Percentiles rank a stretch among this genome's conserved stretches.
phyloP scores from a whole-genome alignment of 202 grass and related monocot genomes.

The Panicum hallii region DNA sequence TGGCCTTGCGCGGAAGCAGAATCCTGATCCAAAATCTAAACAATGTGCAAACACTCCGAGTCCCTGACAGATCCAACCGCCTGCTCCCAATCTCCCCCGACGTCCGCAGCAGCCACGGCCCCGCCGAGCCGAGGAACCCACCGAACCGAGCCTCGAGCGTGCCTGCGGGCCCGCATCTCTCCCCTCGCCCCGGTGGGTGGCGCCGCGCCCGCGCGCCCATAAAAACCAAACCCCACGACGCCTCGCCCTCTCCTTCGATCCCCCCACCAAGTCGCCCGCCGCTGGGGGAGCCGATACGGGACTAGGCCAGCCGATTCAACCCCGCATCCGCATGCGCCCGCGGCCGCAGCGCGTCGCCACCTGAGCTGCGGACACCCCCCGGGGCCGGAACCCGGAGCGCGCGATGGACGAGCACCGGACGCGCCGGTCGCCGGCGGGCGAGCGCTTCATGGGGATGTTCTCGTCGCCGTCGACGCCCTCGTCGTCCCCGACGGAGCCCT shows the following conservation, averaged over 20 bases:
- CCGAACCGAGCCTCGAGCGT: background rate
- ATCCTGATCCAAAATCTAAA: conserved; percentile 25
- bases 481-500: conserved; percentile 53
- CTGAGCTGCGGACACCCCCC: background rate
- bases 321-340: conserved; percentile 36
- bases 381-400: background rate
- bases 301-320: conserved; percentile 5
- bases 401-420: conserved; percentile 57
- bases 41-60: background rate
- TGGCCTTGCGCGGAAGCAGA: background rate
- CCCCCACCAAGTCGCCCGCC: conserved; percentile 14
- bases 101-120: background rate
- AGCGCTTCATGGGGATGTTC: conserved; percentile 61
- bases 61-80: conserved; percentile 1
- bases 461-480: conserved; percentile 54
- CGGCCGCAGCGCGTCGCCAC: conserved; percentile 8
- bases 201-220: conserved; percentile 32
- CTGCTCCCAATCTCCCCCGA: background rate
- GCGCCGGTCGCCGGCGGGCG: conserved; percentile 53
- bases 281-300: conserved; percentile 19
- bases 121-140: conserved; percentile 12
- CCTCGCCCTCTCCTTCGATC: conserved; percentile 11
- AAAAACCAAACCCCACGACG: conserved; percentile 50
- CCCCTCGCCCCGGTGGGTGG: background rate
- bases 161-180: background rate